Evolutionary conservation across 2,329 filamentous ascomycete genomes (phyloP), one percentile per base, ranked within the genome.

Genomic region (Colletotrichum australisinense): DNA sequence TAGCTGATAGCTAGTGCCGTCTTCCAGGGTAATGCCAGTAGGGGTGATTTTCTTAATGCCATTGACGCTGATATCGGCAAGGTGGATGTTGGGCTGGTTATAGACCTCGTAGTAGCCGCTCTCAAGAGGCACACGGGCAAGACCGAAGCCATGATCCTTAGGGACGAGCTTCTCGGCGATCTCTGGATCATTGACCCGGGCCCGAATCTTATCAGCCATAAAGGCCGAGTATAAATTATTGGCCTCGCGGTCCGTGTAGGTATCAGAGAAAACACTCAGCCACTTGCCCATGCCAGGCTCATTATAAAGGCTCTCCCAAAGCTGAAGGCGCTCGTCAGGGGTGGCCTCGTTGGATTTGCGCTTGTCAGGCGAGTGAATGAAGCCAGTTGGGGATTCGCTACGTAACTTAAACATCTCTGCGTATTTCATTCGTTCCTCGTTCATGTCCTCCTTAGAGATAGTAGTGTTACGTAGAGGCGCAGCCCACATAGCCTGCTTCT

Each of bases 21-120:
- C 84, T 5, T 84, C 84, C 0, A 88, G 79, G 3, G 91, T 76
- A 49, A 86, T 78, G 0, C 88, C 88, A 3, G 72, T 78, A 22
- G 78, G 63, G 26, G 26, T 28, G 26, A 28, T 28, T 28, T 28
- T 28, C 26, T 4, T 5, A 28, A 28, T 28, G 6, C 26, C 26
- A 28, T 28, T 28, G 8, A 87, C 88, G 30, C 87, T 80, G 0
- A 89, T 92, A 78, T 93, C 89, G 19, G 93, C 82, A 0, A 93
- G 86, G 12, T 84, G 84, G 5, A 93, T 90, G 76, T 91, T 88
- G 0, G 84, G 79, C 38, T 77, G 78, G 79, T 93, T 93, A 84
- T 92, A 93, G 0, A 86, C 76, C 4, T 84, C 77, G 0, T 92
- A 84, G 76, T 90, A 92, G 3, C 86, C 84, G 76, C 92, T 88